Percentiles rank a stretch among this genome's conserved stretches.
phyloP scores from a whole-genome alignment of 2,329 filamentous ascomycete genomes.

The Fusarium praegraminearum region DNA sequence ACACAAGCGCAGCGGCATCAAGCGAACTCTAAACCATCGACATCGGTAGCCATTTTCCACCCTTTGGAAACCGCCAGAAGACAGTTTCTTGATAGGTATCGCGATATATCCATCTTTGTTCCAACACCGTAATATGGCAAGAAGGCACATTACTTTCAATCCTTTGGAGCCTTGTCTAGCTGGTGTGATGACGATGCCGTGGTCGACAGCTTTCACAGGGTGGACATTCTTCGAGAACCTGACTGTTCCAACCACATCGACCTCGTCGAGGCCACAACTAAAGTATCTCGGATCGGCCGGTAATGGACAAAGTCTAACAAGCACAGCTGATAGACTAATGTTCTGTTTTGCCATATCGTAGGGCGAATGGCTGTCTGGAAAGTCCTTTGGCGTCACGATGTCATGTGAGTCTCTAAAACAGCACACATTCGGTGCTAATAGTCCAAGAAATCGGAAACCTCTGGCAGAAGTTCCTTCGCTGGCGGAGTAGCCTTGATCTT shows the following conservation, averaged over 20 bases:
- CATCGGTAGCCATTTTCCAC: constrained; percentile 18
- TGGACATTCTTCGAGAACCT: constrained; percentile 4
- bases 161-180: constrained; percentile 16
- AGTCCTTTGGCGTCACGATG: constrained; percentile 1
- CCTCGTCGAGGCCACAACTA: neutral
- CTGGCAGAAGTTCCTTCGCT: constrained; percentile 4
- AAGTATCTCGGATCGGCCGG: constrained; percentile 5
- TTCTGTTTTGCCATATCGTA: constrained; percentile 23
- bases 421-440: constrained; percentile 6
- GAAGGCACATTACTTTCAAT: constrained; percentile 15
- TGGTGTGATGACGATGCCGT: constrained; percentile 9
- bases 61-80: constrained; percentile 4
- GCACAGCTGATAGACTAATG: constrained; percentile 4
- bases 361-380: neutral
- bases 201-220: constrained; percentile 11
- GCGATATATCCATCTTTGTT: constrained; percentile 22
- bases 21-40: constrained; percentile 12
- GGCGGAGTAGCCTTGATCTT: neutral
- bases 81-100: constrained; percentile 16
- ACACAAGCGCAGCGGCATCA: constrained; percentile 16
- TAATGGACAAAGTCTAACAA: constrained; percentile 10
- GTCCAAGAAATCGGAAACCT: neutral
- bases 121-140: constrained; percentile 11
- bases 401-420: constrained; percentile 21
- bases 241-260: constrained; percentile 13